A percentile compares a stretch with the other conserved stretches of the same genome.
Evolutionary conservation across 345 rosid species (phyloP).

Genomic region (Clausena lansium): DNA sequence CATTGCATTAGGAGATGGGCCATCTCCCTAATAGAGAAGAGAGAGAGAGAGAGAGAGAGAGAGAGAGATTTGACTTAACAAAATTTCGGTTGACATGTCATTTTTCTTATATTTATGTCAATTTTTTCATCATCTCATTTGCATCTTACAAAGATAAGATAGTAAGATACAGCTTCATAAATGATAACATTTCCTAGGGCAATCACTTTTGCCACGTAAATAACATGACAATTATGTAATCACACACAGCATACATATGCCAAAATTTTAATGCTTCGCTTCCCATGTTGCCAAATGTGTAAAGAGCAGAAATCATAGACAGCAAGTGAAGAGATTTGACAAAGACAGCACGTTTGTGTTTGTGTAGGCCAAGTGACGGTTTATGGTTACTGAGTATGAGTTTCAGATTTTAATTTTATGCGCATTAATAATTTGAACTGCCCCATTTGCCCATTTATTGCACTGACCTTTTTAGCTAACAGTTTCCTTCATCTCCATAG

Average conservation of each 20-base stretch:
- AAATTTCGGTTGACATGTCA: too few relatives aligned
- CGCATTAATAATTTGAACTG: slow-evolving; percentile 5
- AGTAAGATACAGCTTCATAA: neutral
- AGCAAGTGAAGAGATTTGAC: neutral
- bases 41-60: too few relatives aligned
- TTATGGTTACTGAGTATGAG: neutral
- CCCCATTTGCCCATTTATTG: slow-evolving; percentile 11
- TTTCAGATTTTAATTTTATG: neutral
- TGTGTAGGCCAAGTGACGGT: neutral
- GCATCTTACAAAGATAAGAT: too few relatives aligned
- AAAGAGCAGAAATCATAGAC: neutral
- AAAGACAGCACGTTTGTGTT: neutral
- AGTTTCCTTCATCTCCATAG: neutral
- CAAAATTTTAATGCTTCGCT: neutral
- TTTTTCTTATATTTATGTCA: too few relatives aligned
- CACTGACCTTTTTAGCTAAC: neutral
- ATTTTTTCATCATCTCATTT: too few relatives aligned
- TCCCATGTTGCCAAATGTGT: neutral
- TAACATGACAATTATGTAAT: neutral
- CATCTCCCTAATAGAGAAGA: too few relatives aligned
- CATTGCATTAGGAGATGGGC: too few relatives aligned
- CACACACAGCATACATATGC: neutral
- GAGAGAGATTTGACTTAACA: too few relatives aligned
- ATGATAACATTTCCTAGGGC: neutral
- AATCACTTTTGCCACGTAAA: neutral